Conservation (phyloP, 371 early-diverging fungal species). For the Syncephalis fuscata region DNA sequence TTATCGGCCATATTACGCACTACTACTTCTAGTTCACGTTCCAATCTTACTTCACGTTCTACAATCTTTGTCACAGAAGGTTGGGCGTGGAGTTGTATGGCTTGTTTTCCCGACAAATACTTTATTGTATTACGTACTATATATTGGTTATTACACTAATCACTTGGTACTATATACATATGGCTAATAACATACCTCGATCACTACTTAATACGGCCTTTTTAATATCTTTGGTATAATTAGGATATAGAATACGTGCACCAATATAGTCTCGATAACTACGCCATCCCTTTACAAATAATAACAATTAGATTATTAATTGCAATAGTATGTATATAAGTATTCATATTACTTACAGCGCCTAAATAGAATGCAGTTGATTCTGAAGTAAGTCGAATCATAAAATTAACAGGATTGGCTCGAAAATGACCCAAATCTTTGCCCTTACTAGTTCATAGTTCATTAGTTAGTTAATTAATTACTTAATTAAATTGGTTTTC, state of each 20-base stretch:
- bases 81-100: conserved; percentile 9
- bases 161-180: not conserved
- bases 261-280: conserved; percentile 66
- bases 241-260: conserved; percentile 47
- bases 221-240: conserved; percentile 40
- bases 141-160: not conserved
- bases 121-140: too few species aligned
- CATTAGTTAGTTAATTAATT: too few species aligned
- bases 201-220: conserved; percentile 26
- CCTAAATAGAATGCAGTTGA: not conserved
- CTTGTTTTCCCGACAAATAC: conserved; percentile 5
- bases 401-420: conserved; percentile 61
- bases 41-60: conserved; percentile 18
- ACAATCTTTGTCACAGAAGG: conserved; percentile 11
- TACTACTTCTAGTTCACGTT: conserved; percentile 28
- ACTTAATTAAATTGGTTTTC: too few species aligned
- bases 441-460: too few species aligned
- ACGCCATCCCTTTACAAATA: conserved; percentile 46
- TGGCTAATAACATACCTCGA: conserved; percentile 15
- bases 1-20: conserved; percentile 44
- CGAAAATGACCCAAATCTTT: conserved; percentile 29
- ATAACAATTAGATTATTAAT: not conserved
- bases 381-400: conserved; percentile 47
- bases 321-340: not conserved
- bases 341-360: not conserved